Percentiles rank a stretch among this genome's conserved stretches.
Conservation (phyloP, 2,329 filamentous ascomycete genomes). For the Fusarium sp. region DNA sequence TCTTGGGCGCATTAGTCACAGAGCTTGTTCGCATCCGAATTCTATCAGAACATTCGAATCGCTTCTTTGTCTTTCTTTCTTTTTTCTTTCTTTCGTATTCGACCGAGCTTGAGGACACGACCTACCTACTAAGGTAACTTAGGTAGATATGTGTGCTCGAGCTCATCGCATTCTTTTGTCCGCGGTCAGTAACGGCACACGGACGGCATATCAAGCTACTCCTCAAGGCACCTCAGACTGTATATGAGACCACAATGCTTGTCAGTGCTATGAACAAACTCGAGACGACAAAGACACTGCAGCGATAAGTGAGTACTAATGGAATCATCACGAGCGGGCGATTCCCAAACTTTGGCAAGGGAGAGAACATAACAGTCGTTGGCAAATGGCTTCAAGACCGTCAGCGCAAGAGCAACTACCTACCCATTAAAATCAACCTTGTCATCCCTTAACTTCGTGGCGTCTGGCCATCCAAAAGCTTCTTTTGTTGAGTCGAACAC, state of each 20-base stretch:
- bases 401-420: neutral
- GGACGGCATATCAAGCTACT: neutral
- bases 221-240: neutral
- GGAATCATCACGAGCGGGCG: neutral
- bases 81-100: neutral
- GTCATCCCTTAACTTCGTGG: conserved; percentile 24
- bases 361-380: conserved; percentile 4
- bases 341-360: conserved; percentile 11
- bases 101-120: neutral
- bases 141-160: conserved; percentile 1
- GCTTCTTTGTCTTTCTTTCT: neutral
- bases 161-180: neutral
- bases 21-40: neutral
- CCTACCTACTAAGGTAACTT: neutral
- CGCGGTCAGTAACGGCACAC: neutral
- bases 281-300: neutral
- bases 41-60: neutral
- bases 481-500: conserved; percentile 29
- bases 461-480: conserved; percentile 11
- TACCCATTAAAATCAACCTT: neutral
- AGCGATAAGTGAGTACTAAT: neutral
- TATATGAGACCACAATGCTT: neutral
- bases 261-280: neutral
- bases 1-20: neutral
- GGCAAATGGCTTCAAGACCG: conserved; percentile 17